Base-by-base conservation (phyloP, 768 basidiomycete genomes). In the Inosperma sp. region DNA sequence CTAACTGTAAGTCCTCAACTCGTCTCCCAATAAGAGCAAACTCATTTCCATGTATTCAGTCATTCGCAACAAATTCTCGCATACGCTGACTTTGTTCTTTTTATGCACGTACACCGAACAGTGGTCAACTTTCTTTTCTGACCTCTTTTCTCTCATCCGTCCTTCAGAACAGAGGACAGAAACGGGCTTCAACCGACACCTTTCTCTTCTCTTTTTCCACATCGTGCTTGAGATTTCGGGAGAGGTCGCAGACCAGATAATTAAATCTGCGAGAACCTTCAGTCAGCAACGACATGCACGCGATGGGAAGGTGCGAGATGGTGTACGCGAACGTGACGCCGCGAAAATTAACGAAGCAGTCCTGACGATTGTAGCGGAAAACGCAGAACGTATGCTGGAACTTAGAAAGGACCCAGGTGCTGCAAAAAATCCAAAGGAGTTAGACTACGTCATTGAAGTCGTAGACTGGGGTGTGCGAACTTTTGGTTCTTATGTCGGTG, bases 191-290 rank as follows among this genome's bases (percentile, higher is more conserved):
- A 95, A 94, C 65, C 81, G 81, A 36, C 88, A 94, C 61, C 80
- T 95, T 26, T 88, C 88, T 17, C 77, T 93, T 23, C 79, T 99
- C 51, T 83, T 96, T 65, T 89, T 98, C 65, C 93, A 89, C 61
- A 76, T 97, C 58, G 76, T 99, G 36, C 82, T 88, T 52, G 96
- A 99, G 66, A 94, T 98, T 48, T 94, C 93, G 0, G 88, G 89
- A 10, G 96, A 99, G 68, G 88, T 98, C n/a, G 92, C 92, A 43
- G 96, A 99, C 71, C 88, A 91, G 61, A 82, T 92, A 55, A 82
- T 98, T 60, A 93, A 95, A 69, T 79, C 88, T 43, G 94, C 93
- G 12, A 77, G 94, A 44, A 66, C 81, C 35, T 93, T 80, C 64
- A 83, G 75, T 48, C 70, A 76, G 7, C 80, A 75, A 42, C 80